Percentiles rank a stretch among this genome's conserved stretches.
phyloP scores from a whole-genome alignment of 1,284 basidiomycete species.

The Puccinia horiana region DNA sequence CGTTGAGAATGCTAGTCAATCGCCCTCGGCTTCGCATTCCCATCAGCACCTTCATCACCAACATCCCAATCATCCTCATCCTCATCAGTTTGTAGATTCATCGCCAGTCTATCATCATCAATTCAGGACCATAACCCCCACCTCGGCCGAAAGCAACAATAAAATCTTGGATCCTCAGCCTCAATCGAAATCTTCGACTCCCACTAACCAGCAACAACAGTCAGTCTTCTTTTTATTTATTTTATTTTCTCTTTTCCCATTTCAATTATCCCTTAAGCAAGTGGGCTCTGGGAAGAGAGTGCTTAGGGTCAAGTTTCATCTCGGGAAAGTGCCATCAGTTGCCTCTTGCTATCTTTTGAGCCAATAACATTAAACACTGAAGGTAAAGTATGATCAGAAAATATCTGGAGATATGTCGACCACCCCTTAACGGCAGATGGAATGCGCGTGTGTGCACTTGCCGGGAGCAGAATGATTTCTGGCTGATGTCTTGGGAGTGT shows the following conservation, averaged over 20 bases:
- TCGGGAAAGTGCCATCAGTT: not conserved
- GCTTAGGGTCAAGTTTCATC: not conserved
- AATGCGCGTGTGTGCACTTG: not conserved
- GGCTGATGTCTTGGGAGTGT: not conserved
- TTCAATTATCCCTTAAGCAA: not conserved
- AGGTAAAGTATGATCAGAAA: not conserved
- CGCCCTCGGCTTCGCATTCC: constrained; percentile 33
- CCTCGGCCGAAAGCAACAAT: constrained; percentile 33
- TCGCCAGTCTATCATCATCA: constrained; percentile 37
- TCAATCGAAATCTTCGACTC: constrained; percentile 40
- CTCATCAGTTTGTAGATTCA: constrained; percentile 49
- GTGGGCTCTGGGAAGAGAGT: not conserved
- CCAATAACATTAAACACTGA: not conserved
- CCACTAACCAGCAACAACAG: constrained; percentile 41
- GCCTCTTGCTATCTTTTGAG: not conserved
- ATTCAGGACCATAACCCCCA: constrained; percentile 35
- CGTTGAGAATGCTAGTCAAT: constrained; percentile 39
- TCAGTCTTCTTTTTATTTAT: constrained; percentile 24
- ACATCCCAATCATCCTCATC: constrained; percentile 5
- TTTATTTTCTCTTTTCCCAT: constrained; percentile 2
- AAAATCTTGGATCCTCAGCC: constrained; percentile 45
- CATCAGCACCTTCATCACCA: constrained; percentile 28
- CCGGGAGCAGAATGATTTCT: not conserved
- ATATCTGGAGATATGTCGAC: not conserved
- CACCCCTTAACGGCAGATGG: not conserved